phyloP scores from a whole-genome alignment of 768 basidiomycete species.

The Tricholoma terreum region DNA sequence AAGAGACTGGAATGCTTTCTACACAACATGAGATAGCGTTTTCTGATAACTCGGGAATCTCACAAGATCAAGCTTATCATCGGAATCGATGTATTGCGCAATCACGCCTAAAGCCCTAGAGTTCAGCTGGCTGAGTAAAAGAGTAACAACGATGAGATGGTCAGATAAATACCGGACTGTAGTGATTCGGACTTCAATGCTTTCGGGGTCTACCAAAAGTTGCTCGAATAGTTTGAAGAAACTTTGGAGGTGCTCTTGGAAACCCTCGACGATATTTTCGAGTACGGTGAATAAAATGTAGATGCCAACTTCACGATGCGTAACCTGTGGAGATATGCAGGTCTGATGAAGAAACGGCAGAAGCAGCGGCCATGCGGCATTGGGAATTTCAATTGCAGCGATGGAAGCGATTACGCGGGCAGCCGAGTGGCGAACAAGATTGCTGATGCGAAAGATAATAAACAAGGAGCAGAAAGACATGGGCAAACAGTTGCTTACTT shows the following conservation, averaged over 20 bases:
- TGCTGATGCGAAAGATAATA: slow-evolving; percentile 42
- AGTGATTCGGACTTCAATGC: slow-evolving; percentile 85
- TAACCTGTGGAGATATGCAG: slow-evolving; percentile 60
- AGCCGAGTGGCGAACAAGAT: slow-evolving; percentile 88
- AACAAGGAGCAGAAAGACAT: slow-evolving; percentile 10
- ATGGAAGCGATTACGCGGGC: slow-evolving; percentile 93
- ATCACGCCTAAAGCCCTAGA: slow-evolving; percentile 83
- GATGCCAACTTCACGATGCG: slow-evolving; percentile 88
- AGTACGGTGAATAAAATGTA: slow-evolving; percentile 89
- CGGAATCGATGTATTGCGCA: slow-evolving; percentile 86
- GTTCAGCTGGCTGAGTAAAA: slow-evolving; percentile 6
- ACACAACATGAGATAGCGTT: slow-evolving; percentile 3
- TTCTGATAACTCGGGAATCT: slow-evolving; percentile 19
- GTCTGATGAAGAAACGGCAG: slow-evolving; percentile 84
- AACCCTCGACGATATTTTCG: slow-evolving; percentile 88
- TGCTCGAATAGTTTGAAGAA: slow-evolving; percentile 79
- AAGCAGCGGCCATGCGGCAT: slow-evolving; percentile 80
- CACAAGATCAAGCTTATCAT: slow-evolving; percentile 86
- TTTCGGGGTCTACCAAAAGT: slow-evolving; percentile 79
- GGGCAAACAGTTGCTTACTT: slow-evolving; percentile 48
- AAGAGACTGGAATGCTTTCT: slow-evolving; percentile 86
- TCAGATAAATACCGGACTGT: slow-evolving; percentile 62
- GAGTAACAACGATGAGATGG: neutral
- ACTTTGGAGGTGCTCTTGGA: slow-evolving; percentile 68
- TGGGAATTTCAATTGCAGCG: slow-evolving; percentile 81